Percentiles rank a stretch among this genome's conserved stretches.
phyloP scores from a whole-genome alignment of 306 rosid genomes.

The Potentilla sterilis region DNA sequence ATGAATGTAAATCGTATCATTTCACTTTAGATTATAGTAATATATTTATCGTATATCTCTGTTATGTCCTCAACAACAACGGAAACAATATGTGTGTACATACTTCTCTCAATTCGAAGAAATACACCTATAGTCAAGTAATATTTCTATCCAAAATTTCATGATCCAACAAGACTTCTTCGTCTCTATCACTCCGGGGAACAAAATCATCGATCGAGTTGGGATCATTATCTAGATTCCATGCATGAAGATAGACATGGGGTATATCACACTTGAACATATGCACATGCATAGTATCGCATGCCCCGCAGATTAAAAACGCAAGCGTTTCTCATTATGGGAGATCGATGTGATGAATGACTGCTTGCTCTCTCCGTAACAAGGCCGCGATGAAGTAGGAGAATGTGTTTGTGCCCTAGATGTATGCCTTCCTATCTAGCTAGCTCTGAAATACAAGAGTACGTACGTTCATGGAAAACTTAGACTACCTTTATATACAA shows the following conservation, averaged over 20 bases:
- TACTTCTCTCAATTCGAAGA: background rate
- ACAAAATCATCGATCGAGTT: background rate
- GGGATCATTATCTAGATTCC: background rate
- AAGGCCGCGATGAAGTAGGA: conserved; percentile 3
- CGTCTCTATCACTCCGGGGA: background rate
- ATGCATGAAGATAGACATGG: background rate
- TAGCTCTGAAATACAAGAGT: background rate
- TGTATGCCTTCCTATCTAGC: background rate
- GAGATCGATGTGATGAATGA: background rate
- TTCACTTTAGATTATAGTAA: too few relatives aligned
- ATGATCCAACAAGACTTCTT: background rate
- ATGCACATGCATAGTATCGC: background rate
- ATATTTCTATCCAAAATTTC: background rate
- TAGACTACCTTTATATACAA: background rate
- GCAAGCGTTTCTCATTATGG: background rate
- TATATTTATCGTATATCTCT: too few relatives aligned
- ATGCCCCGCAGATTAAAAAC: background rate
- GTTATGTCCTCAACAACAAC: too few relatives aligned
- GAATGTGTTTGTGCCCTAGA: conserved; percentile 42
- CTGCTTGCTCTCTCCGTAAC: background rate
- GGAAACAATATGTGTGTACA: too few relatives aligned
- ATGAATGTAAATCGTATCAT: too few relatives aligned
- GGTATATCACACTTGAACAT: background rate
- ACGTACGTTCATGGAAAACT: background rate
- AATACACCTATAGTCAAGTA: background rate